A percentile compares a stretch with the other conserved stretches of the same genome.
These are phyloP conservation scores for Cercospora janseana DNA, from an alignment of 2,329 filamentous ascomycete genomes.

Conservation along the genomic window DNA sequence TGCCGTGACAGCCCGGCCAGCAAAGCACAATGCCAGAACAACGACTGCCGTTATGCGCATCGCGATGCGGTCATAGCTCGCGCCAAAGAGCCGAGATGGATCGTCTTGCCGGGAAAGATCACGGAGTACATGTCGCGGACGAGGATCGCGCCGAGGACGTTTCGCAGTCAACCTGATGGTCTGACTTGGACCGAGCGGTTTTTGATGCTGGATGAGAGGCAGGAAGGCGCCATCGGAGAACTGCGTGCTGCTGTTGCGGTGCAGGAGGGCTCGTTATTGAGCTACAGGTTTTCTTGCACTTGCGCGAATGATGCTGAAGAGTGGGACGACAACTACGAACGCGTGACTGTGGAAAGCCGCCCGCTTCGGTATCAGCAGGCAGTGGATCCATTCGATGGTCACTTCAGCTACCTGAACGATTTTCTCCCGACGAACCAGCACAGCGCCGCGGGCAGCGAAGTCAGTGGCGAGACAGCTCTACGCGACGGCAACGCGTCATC, in stretches of 20 bases:
- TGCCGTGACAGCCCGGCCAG: constrained; percentile 9
- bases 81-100: neutral
- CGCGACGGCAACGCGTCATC: too few relatives aligned
- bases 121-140: neutral
- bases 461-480: too few relatives aligned
- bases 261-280: neutral
- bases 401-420: too few relatives aligned
- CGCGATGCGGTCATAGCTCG: neutral
- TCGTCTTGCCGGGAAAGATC: neutral
- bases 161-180: neutral
- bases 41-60: constrained; percentile 13
- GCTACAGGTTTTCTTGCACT: neutral
- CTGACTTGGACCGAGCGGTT: neutral
- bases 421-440: too few relatives aligned
- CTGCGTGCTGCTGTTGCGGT: neutral
- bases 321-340: too few relatives aligned
- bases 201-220: neutral
- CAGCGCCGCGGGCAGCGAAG: too few relatives aligned
- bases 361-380: too few relatives aligned
- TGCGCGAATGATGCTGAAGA: neutral
- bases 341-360: too few relatives aligned
- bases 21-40: constrained; percentile 5
- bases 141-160: constrained; percentile 7
- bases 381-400: too few relatives aligned
- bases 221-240: neutral